Base-by-base conservation (phyloP, 2,329 filamentous ascomycete species). In the Clarireedia monteithiana region DNA sequence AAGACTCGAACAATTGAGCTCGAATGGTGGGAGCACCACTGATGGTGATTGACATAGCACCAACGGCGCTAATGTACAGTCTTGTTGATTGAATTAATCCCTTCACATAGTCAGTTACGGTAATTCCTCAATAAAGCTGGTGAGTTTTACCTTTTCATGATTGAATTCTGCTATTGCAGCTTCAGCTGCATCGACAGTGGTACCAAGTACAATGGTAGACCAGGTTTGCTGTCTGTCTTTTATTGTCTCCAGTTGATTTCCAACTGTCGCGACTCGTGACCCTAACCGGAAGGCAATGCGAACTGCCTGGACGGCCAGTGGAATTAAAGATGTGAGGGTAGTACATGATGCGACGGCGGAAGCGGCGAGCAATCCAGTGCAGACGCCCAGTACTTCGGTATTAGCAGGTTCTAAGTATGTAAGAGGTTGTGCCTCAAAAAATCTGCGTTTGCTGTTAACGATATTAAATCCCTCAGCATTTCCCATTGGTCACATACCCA, bases 401-500 rank as follows among this genome's bases (percentile, higher is more conserved):
- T 39, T 46, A 27, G 54, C 26, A 4, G 54, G 24, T 24, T 56
- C 48, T n/a, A 56, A 34, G 23, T 56, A 56, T 30, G 20, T n/a
- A 30, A 52, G 40, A 34, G 48, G 54, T 15, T 52, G 23, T 40
- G 46, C 48, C 26, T 56, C 54, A 6, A 57, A 57, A 27, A 57
- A 57, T 50, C 39, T 54, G 30, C 14, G 20, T 24, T 26, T 30
- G 10, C 44, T 5, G 20, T 58, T 26, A 55, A 30, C 20, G 40
- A 20, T 4, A 20, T 46, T 10, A 6, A 27, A 10, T 5, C 2
- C 1, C 5, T 30, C 20, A 1, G 5, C 10, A 9, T 14, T 45
- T 34, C n/a, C 26, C 6, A 45, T 4, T 5, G 20, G 6, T 20
- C n/a, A 73, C 79, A 63, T 74, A 85, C 77, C 85, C 82, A 61